Conservation (phyloP, 345 rosid genomes). For the Chamaenerion angustifolium region DNA sequence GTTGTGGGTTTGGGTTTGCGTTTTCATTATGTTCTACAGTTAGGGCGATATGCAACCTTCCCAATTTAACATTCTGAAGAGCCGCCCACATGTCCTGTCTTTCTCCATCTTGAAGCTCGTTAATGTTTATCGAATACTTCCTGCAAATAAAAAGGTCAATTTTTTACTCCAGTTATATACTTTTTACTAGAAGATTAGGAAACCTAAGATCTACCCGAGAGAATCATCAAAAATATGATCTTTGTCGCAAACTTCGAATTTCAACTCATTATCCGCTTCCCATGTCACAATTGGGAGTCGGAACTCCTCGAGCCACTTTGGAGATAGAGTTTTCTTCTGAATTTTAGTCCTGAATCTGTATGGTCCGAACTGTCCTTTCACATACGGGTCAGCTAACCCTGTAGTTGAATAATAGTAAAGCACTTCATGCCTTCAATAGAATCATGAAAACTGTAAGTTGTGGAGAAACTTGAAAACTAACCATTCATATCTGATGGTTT, state of each 20-base stretch:
- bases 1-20: constrained; percentile 4
- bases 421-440: no score
- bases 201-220: constrained; percentile 53
- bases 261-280: constrained; percentile 55
- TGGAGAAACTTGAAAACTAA: constrained; percentile 13
- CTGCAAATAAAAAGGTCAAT: constrained; percentile 18
- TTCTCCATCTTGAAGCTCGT: constrained; percentile 49
- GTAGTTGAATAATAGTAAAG: constrained; percentile 8
- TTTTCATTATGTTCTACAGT: constrained; percentile 46
- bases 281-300: constrained; percentile 67
- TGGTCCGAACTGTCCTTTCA: constrained; percentile 77
- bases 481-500: constrained; percentile 89
- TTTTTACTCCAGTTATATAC: neutral
- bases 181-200: neutral
- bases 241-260: constrained; percentile 73
- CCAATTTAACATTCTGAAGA: constrained; percentile 67
- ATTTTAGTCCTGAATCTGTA: constrained; percentile 70
- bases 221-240: constrained; percentile 71
- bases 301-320: constrained; percentile 91
- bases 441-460: neutral
- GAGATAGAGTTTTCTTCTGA: constrained; percentile 55
- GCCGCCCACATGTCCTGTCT: constrained; percentile 77
- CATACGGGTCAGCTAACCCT: constrained; percentile 96
- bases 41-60: constrained; percentile 78
- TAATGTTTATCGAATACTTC: constrained; percentile 42